A percentile compares a stretch with the other conserved stretches of the same genome.
Conservation (phyloP, 2,329 filamentous ascomycete species). For the Stemphylium beticola region DNA sequence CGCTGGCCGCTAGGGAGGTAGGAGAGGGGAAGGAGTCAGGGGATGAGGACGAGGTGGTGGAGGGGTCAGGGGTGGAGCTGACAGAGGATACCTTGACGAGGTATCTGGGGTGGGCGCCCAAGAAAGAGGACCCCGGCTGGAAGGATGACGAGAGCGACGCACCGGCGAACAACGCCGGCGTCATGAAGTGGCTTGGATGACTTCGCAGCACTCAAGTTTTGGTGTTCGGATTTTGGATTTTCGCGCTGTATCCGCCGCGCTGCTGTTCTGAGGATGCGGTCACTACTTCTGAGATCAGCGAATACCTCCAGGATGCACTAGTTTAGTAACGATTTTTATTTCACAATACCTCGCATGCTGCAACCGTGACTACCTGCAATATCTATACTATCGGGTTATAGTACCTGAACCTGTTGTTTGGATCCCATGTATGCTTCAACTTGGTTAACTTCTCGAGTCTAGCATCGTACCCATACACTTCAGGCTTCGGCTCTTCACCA, state of each 20-base stretch:
- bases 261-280: no score
- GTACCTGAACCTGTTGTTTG: conserved; percentile 32
- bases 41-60: background rate
- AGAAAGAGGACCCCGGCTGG: conserved; percentile 1
- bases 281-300: no score
- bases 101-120: conserved; percentile 4
- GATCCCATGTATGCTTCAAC: conserved; percentile 42
- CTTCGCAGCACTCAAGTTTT: background rate
- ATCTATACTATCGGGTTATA: conserved; percentile 31
- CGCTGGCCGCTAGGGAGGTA: background rate
- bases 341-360: background rate
- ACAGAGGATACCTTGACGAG: conserved; percentile 10
- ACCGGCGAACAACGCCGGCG: background rate
- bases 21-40: background rate
- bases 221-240: no score
- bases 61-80: conserved; percentile 8
- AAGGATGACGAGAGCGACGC: conserved; percentile 5
- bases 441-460: conserved; percentile 31
- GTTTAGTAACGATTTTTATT: background rate
- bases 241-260: no score
- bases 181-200: conserved; percentile 6
- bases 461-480: conserved; percentile 42
- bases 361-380: background rate
- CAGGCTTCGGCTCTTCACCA: conserved; percentile 33
- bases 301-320: background rate